Base-by-base conservation (phyloP, 495 filamentous ascomycete genomes). In the Penicillium lividum region DNA sequence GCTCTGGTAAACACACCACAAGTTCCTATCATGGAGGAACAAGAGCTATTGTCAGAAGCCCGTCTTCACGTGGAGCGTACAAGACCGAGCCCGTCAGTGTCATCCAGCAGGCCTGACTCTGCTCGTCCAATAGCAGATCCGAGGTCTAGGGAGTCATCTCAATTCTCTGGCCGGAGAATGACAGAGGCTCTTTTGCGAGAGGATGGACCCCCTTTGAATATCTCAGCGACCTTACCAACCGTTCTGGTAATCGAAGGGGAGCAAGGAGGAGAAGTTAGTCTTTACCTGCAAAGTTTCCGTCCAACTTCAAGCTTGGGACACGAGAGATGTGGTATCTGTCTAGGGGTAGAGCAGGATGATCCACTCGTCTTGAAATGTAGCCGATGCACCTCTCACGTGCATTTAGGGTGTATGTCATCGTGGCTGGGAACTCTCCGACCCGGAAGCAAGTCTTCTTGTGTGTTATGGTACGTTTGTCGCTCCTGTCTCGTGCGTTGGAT, bases 321-420 rank as follows among this genome's bases (percentile, higher is more conserved):
- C 31, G 33, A 25, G 31, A 52, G 2, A 11, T 52, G 49, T 38
- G 30, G 13, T 3, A 36, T 52, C 31, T 52, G 31, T 38, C 49
- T 31, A 25, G 30, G 33, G 31, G 49, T 16, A 38, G 49, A 34
- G 29, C 49, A 16, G 33, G 15, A n/a, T 18, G 49, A 52, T 15
- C 31, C 30, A 16, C 29, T 52, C n/a, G 29, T 52, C 16, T 38
- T 52, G 31, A 52, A 52, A 34, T 52, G 49, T 52, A 13, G 49
- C 15, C 16, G 31, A 34, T 52, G 49, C 49, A 38, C 18, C 22
- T n/a, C 49, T 16, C 7, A 22, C 7, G 29, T 52, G 5, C 49
- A 52, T 25, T 52, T 52, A 38, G 49, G 16, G 7, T 52, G 31
- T 52, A 52, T 52, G 49, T 34, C 30, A 18, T 18, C 31, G 30